A percentile compares a stretch with the other conserved stretches of the same genome.
Evolutionary conservation across 2,329 filamentous ascomycete species (phyloP).

Genomic region (Neopestalotiopsis sp.): DNA sequence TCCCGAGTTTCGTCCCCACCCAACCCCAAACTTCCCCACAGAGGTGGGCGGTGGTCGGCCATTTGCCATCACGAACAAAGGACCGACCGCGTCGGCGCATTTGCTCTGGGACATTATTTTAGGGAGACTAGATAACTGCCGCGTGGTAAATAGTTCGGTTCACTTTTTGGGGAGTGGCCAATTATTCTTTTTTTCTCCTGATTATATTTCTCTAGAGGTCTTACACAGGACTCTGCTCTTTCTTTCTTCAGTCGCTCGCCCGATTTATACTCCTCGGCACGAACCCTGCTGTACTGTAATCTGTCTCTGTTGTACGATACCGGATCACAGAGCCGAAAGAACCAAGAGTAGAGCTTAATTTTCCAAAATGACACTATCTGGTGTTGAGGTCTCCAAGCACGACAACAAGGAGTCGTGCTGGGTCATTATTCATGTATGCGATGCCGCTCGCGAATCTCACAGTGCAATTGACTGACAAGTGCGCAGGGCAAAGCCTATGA

Average conservation of each 20-base stretch:
- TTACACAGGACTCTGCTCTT: neutral
- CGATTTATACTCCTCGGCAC: neutral
- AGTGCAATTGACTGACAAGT: constrained; percentile 20
- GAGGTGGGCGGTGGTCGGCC: constrained; percentile 7
- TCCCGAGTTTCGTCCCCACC: constrained; percentile 13
- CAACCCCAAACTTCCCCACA: constrained; percentile 17
- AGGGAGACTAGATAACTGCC: constrained; percentile 15
- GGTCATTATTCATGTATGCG: constrained; percentile 80
- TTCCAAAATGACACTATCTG: constrained; percentile 50
- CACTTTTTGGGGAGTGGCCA: constrained; percentile 5
- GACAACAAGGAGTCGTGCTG: constrained; percentile 84
- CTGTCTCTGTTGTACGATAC: neutral
- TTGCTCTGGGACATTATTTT: neutral
- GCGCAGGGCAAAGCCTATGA: constrained; percentile 79
- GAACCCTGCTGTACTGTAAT: neutral
- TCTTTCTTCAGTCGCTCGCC: neutral
- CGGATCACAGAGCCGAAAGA: neutral
- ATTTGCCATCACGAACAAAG: constrained; percentile 4
- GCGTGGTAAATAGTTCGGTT: neutral
- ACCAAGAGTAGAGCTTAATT: neutral
- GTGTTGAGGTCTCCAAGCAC: constrained; percentile 69
- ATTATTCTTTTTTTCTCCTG: neutral
- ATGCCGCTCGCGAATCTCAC: neutral
- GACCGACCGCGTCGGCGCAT: neutral
- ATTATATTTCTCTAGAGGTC: neutral